Base-by-base conservation (phyloP, 2,329 filamentous ascomycete genomes). In the Hypoxylon sp. region DNA sequence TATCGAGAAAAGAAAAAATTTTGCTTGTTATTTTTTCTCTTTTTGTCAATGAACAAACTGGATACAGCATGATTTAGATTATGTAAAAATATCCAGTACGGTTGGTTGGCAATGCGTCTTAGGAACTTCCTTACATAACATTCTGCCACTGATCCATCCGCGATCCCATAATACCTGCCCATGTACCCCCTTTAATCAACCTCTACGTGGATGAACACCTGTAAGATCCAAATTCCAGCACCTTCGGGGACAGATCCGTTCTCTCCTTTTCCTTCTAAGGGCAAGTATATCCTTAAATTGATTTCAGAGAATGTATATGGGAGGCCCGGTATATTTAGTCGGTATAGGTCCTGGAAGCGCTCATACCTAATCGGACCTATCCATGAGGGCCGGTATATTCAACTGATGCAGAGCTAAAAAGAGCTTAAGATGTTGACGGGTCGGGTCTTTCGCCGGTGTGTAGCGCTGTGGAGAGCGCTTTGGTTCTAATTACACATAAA, bases 1-100 rank as follows among this genome's bases (percentile, higher is more conserved):
- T 68, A 61, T 65, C 63, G 53, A 46, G 17, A 41, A 7, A 17
- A 21, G 13, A 43, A 52, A 50, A 55, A 55, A 60, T 21, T 38
- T 64, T 63, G 55, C 57, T 38, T 21, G 49, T 34, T 56, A 38
- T 46, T 49, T 45, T 41, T 51, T 43, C 60, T 60, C 46, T 25
- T 21, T 51, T 59, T 38, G 41, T 63, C 45, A 36, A 49, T 38
- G 53, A 62, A 46, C 65, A 65, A 68, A 68, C 64, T 67, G 59
- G 63, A 61, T 67, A 69, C 60, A 52, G 38, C 43, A 68, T 62
- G 60, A 65, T 65, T 72, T 23, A 57, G 65, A 73, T 75, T 76
- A 76, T 72, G 74, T 76, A 76, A 76, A 72, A 68, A 32, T 30
- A 76, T 74, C 53, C 51, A 50, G 57, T 52, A 55, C 59, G 65